phyloP scores from a whole-genome alignment of 495 filamentous ascomycete species.

The Trichoderma gamsii region DNA sequence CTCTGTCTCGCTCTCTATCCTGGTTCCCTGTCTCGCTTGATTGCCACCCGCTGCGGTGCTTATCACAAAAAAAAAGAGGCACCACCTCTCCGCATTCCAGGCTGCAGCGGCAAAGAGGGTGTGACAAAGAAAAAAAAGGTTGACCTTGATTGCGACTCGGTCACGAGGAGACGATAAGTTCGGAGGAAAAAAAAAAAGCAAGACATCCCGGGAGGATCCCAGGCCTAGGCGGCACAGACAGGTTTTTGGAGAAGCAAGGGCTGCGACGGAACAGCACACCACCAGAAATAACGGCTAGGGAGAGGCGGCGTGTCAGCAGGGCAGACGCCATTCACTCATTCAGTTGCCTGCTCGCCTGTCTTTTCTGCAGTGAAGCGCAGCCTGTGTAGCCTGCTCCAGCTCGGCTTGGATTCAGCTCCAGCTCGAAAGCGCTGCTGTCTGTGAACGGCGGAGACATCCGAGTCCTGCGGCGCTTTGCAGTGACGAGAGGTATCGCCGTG shows the following conservation, averaged over 20 bases:
- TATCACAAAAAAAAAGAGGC: neutral
- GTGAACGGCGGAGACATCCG: too few relatives aligned
- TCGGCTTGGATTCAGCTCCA: neutral
- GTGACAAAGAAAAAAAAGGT: conserved; percentile 2
- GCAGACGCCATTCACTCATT: neutral
- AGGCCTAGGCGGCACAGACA: neutral
- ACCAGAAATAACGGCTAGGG: neutral
- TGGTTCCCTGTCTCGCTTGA: neutral
- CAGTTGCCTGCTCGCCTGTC: neutral
- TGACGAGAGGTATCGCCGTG: too few relatives aligned
- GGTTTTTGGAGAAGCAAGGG: neutral
- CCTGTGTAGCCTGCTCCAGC: neutral
- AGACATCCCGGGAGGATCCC: neutral
- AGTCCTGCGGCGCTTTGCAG: too few relatives aligned
- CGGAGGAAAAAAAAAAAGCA: neutral
- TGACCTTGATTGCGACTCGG: neutral
- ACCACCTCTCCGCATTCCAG: conserved; percentile 6
- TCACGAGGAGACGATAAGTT: conserved; percentile 7
- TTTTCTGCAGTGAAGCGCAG: neutral
- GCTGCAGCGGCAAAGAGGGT: conserved; percentile 5
- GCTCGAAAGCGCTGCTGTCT: neutral
- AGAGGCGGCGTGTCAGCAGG: conserved; percentile 7
- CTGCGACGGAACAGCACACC: neutral
- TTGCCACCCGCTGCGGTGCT: neutral
- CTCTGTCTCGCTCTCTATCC: neutral